Base-by-base conservation (phyloP, 495 filamentous ascomycete genomes). In the Parmelia sp. region DNA sequence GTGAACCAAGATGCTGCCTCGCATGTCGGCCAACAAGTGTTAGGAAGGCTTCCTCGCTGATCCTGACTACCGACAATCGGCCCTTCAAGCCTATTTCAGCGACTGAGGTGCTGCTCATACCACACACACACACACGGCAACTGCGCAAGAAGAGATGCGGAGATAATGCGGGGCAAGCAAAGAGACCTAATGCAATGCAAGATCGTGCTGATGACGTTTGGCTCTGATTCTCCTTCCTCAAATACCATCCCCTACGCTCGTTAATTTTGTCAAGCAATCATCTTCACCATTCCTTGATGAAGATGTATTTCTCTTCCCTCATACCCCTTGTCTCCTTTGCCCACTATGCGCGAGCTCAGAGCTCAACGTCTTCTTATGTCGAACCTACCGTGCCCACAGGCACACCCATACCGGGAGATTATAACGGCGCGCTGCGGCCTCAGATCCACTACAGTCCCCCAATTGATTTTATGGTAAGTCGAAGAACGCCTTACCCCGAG, bases 391-490 rank as follows among this genome's bases (percentile, higher is more conserved):
- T 80, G 29, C 77, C 75, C 0, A 76, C 73, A 15, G 75, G 70
- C 8, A 71, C 63, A 11, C 74, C 77, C 0, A 63, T 80, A 33
- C 25, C 70, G 19, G 77, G 72, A 15, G 70, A 72, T 69, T 85
- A 83, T 65, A 71, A 60, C 17, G 76, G 80, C 27, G 67, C 71
- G 31, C 75, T 78, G 63, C 77, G 83, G 56, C 79, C 80, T 27
- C 77, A 79, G 67, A 68, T 81, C 68, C 83, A 87, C 71, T 87
- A 78, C 72, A 79, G 78, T 17, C 83, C 83, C 0, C 74, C 75
- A 4, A 65, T 68, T 29, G 71, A 77, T 60, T 86, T 83, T 70
- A 84, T 86, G 78, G 68, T 69, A 25, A 44, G 62, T 42, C n/a
- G 10, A 25, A 47, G 11, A 11, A 21, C 23, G 4, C 49, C 12